Evolutionary conservation across 331 rosid genomes (phyloP), one percentile per base, ranked within the genome.

Genomic region (Stylosanthes scabra): DNA sequence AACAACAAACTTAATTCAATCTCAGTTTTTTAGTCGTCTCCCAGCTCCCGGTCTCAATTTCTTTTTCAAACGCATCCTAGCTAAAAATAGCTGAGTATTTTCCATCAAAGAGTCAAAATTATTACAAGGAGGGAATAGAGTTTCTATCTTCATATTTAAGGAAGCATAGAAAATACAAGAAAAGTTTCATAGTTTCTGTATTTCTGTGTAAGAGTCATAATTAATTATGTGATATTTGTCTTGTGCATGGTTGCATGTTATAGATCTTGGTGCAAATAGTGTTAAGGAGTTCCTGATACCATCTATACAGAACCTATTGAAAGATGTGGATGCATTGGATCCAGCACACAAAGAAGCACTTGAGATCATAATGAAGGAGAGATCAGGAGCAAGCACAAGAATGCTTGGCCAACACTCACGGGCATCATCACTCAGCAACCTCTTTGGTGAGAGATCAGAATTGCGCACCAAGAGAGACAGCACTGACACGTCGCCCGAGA

Each of bases 331-430:
- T 49, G 90, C 97, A 9, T 81, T 93, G 44, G 98, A 93, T 81
- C 97, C 98, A 37, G 96, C 91, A 3, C 98, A 90, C 83, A 93
- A 87, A 83, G 98, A 93, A 83, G 97, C 97, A 34, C 88, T 93
- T 55, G 98, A 93, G 78, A 93, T 90, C 44, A 81, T 93, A 44
- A 75, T 87, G 96, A 88, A 83, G 86, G 98, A 93, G 60, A 84
- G 91, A 82, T 84, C 91, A 37, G 93, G 97, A 41, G 79, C 78
- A 74, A 80, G 79, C 68, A 42, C 10, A 9, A 42, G 11, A 67
- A 81, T 75, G 89, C 82, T 88, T 68, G 83, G 92, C 37, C 89
- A 83, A 52, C 80, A 82, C 68, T 92, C 92, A 59, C 51, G 90
- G 51, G 89, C 93, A 28, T 86, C 94, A 9, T 83, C 94, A 1